Conservation (phyloP, 2,329 filamentous ascomycete genomes). For the Bipolaris gigantea region DNA sequence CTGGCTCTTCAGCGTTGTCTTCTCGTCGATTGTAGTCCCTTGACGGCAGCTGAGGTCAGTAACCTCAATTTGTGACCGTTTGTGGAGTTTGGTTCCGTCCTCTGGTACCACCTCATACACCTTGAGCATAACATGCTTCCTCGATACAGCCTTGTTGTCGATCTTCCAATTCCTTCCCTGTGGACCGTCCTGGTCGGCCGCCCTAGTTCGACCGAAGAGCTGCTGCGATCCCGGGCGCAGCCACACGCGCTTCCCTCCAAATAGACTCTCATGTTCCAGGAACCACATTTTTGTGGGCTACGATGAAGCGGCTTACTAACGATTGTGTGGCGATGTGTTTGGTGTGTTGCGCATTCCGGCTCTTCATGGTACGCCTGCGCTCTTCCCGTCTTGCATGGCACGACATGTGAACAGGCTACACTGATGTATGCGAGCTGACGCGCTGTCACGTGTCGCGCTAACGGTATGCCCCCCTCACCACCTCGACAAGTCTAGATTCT, state of each 20-base stretch:
- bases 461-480: not conserved
- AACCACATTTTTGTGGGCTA: constrained; percentile 52
- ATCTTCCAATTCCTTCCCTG: constrained; percentile 57
- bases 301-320: not conserved
- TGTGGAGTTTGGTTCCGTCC: constrained; percentile 66
- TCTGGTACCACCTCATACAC: constrained; percentile 67
- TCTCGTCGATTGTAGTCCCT: constrained; percentile 77
- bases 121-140: constrained; percentile 81
- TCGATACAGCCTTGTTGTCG: constrained; percentile 79
- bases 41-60: constrained; percentile 79
- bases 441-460: constrained; percentile 15
- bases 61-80: constrained; percentile 70
- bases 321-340: not conserved
- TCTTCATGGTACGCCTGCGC: not conserved
- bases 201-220: constrained; percentile 77
- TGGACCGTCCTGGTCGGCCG: constrained; percentile 53
- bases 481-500: not conserved
- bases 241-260: constrained; percentile 72
- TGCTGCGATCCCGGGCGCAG: constrained; percentile 82
- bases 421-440: constrained; percentile 5
- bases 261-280: constrained; percentile 58
- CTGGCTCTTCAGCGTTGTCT: constrained; percentile 64
- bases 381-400: not conserved
- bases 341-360: constrained; percentile 1
- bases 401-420: not conserved